Evolutionary conservation across 2,329 filamentous ascomycete species (phyloP).

Genomic region (Alternaria alternata): DNA sequence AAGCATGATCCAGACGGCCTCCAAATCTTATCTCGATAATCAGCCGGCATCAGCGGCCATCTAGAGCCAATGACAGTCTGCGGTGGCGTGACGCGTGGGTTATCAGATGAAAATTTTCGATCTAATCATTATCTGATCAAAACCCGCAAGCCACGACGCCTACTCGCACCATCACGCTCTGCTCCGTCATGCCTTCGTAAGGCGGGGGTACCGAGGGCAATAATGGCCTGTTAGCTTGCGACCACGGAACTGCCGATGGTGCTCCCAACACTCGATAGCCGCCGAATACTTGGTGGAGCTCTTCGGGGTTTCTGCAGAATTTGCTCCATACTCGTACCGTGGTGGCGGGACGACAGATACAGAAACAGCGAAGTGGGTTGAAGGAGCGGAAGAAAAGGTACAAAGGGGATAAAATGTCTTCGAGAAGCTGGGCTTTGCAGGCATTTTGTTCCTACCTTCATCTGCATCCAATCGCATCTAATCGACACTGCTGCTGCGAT

Average conservation of each 20-base stretch:
- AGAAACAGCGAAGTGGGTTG: neutral
- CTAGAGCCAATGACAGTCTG: conserved; percentile 17
- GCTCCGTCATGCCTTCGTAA: conserved; percentile 8
- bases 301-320: neutral
- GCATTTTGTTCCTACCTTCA: neutral
- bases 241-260: conserved; percentile 6
- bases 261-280: neutral
- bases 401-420: neutral
- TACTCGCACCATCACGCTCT: neutral
- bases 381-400: neutral
- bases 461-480: neutral
- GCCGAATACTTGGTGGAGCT: neutral
- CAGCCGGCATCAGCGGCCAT: conserved; percentile 27
- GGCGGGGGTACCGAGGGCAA: conserved; percentile 1
- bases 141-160: conserved; percentile 15
- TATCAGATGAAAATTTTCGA: conserved; percentile 41
- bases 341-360: conserved; percentile 1
- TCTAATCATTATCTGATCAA: conserved; percentile 42
- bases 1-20: conserved; percentile 29
- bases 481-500: neutral
- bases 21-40: conserved; percentile 39
- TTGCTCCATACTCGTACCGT: conserved; percentile 1
- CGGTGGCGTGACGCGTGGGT: conserved; percentile 15
- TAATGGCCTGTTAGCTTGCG: conserved; percentile 1
- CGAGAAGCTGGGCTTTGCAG: neutral